Evolutionary conservation across 2,329 filamentous ascomycete species (phyloP), one percentile per base, ranked within the genome.

Genomic region (Aspergillus sp.): DNA sequence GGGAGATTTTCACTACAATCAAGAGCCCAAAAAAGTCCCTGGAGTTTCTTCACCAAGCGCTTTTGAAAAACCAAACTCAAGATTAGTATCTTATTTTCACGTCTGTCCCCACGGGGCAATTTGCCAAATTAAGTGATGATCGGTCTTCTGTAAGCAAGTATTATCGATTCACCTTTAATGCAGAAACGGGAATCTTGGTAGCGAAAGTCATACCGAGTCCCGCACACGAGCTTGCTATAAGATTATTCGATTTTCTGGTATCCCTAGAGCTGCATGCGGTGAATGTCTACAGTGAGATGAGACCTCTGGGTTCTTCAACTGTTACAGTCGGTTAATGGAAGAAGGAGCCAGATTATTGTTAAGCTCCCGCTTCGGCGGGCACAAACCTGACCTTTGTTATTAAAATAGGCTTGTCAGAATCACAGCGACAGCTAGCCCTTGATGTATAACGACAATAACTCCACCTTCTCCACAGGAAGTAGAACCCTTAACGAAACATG

Each of bases 301-400:
- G 19, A 43, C 52, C 60, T 51, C 54, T 58, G 31, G 58, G 60
- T 50, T 62, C 60, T 19, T 55, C 62, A 39, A 66, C 60, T 49
- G 55, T 63, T 49, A 62, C 55, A 15, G n/a, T 62, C 52, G 62
- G 62, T 54, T 55, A 55, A 55, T 64, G 64, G 64, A 62, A 47
- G 51, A 66, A 62, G 43, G 60, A 64, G 41, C 62, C 62, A 35
- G 60, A 66, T 47, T 63, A 57, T 56, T 64, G 56, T 56, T 66
- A 59, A 57, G 59, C 59, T 57, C 62, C 63, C 9, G 48, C 35
- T 55, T 59, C 44, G 27, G 52, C 55, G 55, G 43, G 48, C 55
- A n/a, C 56, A 50, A 59, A 50, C 21, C 51, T 56, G 45, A 64
- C 47, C 58, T 61, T 64, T 51, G 62, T 64, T 21, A 55, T 64